Evolutionary conservation across 2,329 filamentous ascomycete species (phyloP).

Genomic region (Calonectria hongkongensis): DNA sequence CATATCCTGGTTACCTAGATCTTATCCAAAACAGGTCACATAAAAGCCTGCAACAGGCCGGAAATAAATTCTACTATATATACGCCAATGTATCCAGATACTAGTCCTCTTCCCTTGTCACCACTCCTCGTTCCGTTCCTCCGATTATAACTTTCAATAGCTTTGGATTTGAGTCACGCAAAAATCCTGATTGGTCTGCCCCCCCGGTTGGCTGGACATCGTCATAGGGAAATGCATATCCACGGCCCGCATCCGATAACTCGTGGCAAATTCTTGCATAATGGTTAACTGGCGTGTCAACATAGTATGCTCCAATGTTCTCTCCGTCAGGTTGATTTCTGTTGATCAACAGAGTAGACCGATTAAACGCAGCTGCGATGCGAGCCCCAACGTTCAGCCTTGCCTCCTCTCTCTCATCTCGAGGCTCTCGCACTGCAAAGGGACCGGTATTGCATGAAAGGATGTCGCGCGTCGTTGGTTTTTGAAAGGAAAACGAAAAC

Average conservation of each 20-base stretch:
- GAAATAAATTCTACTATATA: not conserved
- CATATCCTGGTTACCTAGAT: no score
- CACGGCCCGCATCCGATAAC: constrained; percentile 74
- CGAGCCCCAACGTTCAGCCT: constrained; percentile 81
- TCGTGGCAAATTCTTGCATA: constrained; percentile 80
- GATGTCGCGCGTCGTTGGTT: constrained; percentile 69
- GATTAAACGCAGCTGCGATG: constrained; percentile 85
- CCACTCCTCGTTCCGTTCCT: constrained; percentile 47
- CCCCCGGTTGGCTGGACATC: constrained; percentile 76
- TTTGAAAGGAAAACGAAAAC: constrained; percentile 60
- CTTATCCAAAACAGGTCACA: no score
- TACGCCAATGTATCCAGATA: no score
- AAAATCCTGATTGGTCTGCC: constrained; percentile 77
- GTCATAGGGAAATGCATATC: constrained; percentile 84
- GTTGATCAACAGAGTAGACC: constrained; percentile 78
- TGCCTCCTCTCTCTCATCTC: constrained; percentile 55
- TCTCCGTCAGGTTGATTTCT: constrained; percentile 72
- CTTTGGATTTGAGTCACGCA: constrained; percentile 74
- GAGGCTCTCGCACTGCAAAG: constrained; percentile 61
- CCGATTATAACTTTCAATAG: constrained; percentile 75
- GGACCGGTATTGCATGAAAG: constrained; percentile 74
- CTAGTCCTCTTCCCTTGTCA: not conserved
- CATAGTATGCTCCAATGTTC: constrained; percentile 71
- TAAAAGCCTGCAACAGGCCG: not conserved
- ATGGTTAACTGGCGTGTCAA: constrained; percentile 76